Base-by-base conservation (phyloP, 306 rosid species). In the Mimosa pudica region DNA sequence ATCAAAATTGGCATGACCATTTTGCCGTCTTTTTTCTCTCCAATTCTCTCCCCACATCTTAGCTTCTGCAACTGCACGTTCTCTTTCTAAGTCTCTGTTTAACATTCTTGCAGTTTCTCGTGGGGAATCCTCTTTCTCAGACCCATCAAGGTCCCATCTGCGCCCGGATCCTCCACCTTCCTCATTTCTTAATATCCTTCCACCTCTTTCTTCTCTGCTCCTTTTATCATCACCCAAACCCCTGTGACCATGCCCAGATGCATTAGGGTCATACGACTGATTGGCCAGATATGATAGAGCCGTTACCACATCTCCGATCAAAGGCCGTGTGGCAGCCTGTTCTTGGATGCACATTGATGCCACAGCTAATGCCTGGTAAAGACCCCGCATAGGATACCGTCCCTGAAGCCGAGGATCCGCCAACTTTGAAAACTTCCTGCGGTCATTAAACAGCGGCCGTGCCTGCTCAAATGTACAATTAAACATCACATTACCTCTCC, bases 271-370 rank as follows among this genome's bases (percentile, higher is more conserved):
- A 42, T 88, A 89, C 36, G 94, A 85, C 70, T 91, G 98, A 82
- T 91, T 93, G 70, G 94, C 98, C 61, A 93, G 86, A 67, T 93
- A 93, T 7, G 98, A 93, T 42, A 93, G 91, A 77, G 98, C 98
- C 13, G 97, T 93, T 66, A 93, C 98, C 78, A 93, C 98, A 73
- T 93, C 98, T 77, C 97, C 98, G 33, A 93, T 91, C 73, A 93
- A 84, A 51, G 98, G 98, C 12, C 98, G 94, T 17, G 98, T 88
- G 36, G 98, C 97, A 41, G 98, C 97, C 48, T 92, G 93, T 84
- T 91, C 98, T 81, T 93, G 98, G 70, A 92, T 91, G 87, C 98
- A 93, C 98, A 93, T 91, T 30, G 98, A 93, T 46, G 98, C 98
- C 89, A 91, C 98, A 20, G 98, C 98, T 49, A 93, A 81, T 82